phyloP scores from a whole-genome alignment of 495 filamentous ascomycete species.

The Penicillium cosmopolitanum region DNA sequence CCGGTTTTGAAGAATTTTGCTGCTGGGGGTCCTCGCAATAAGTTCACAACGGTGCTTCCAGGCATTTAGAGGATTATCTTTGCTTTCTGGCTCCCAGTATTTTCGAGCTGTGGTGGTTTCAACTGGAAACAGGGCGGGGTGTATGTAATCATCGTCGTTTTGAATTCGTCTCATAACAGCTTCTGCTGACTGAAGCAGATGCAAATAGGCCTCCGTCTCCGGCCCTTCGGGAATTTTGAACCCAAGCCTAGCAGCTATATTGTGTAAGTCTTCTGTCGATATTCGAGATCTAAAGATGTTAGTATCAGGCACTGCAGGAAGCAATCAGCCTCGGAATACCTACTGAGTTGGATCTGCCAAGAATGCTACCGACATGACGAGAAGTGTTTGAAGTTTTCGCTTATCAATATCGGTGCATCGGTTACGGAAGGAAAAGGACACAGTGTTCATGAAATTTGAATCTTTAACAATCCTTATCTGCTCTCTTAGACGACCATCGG shows the following conservation, averaged over 20 bases:
- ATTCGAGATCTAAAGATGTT: conserved; percentile 20
- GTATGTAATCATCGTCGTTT: conserved; percentile 32
- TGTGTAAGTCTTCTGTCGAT: conserved; percentile 13
- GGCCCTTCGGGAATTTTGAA: conserved; percentile 18
- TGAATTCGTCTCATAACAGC: conserved; percentile 24
- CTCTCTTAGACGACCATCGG: background rate
- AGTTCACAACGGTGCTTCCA: conserved; percentile 38
- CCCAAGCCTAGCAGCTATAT: conserved; percentile 19
- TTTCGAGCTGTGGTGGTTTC: conserved; percentile 14
- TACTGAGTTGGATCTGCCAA: conserved; percentile 22
- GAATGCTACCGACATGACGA: conserved; percentile 24
- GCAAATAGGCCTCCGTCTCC: conserved; percentile 31
- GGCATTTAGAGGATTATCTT: conserved; percentile 42
- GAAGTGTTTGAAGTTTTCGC: background rate
- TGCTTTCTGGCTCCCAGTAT: conserved; percentile 26
- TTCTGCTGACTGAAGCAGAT: conserved; percentile 33
- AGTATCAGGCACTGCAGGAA: background rate
- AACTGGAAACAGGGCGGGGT: conserved; percentile 25
- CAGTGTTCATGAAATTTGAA: background rate
- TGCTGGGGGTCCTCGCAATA: conserved; percentile 15
- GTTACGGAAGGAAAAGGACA: too few relatives aligned
- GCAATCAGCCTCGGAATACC: background rate
- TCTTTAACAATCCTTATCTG: background rate
- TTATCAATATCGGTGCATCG: background rate
- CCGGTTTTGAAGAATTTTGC: conserved; percentile 27